Evolutionary conservation across 2,329 filamentous ascomycete genomes (phyloP), one percentile per base, ranked within the genome.

Genomic region (Pyrenochaeta sp.): DNA sequence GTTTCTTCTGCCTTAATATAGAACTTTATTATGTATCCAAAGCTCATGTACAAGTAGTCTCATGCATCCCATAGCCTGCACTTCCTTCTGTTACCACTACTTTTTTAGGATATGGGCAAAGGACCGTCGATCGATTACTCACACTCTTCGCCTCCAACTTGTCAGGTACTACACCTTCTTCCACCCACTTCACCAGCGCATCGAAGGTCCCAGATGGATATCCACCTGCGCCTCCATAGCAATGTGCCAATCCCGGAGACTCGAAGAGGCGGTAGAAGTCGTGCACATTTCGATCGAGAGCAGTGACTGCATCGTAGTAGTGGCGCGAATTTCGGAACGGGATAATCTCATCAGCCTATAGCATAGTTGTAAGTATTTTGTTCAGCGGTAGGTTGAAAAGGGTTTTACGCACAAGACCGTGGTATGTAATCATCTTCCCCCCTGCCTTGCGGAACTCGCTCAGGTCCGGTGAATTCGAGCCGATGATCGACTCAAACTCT

Each of bases 131-230:
- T n/a, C n/a, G n/a, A n/a, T n/a, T n/a, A n/a, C n/a, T n/a, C n/a
- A n/a, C n/a, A n/a, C n/a, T n/a, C n/a, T n/a, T n/a, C n/a, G n/a
- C n/a, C n/a, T n/a, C n/a, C n/a, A n/a, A n/a, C n/a, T n/a, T n/a
- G n/a, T 64, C 58, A 1, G 66, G 64, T 7, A 23, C 52, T 9
- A 46, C 35, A 2, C 61, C 68, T 2, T 60, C 51, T 44, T 73
- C 68, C 0, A 73, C 68, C 70, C 69, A 73, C 2, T 60, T 43
- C 5, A 66, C 62, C 20, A 73, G 39, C 7, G 60, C 58, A 3
- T 60, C 35, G 18, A 73, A 62, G 0, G 80, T 73, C 6, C 78
- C 79, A 1, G 47, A n/a, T 5, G 67, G 66, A 7, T 60, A 21
- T 2, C 51, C 57, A 4, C 67, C 67, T 1, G 33, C 14, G 0